A percentile compares a stretch with the other conserved stretches of the same genome.
phyloP scores from a whole-genome alignment of 2,329 filamentous ascomycete genomes.

The Claviceps maximensis region DNA sequence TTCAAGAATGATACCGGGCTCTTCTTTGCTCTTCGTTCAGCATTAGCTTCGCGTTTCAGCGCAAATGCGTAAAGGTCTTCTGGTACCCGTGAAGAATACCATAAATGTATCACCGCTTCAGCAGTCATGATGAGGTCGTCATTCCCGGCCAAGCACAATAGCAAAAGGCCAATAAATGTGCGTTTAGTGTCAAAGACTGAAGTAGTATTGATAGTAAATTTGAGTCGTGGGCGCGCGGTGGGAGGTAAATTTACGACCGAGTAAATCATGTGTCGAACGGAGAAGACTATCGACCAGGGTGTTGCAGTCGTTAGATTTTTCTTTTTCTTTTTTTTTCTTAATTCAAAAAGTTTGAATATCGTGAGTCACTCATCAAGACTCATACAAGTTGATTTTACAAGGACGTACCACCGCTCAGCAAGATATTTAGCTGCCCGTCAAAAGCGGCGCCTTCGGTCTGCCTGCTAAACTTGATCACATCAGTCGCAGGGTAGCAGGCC shows the following conservation, averaged over 20 bases:
- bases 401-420: slow-evolving; percentile 12
- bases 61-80: neutral
- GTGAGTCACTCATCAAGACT: too few relatives aligned
- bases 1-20: neutral
- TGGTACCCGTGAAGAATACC: slow-evolving; percentile 14
- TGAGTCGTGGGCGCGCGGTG: slow-evolving; percentile 8
- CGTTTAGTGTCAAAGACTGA: neutral
- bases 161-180: neutral
- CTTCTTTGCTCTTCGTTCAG: neutral
- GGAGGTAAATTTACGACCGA: slow-evolving; percentile 11
- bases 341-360: neutral
- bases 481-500: slow-evolving; percentile 11
- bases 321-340: neutral
- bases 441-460: slow-evolving; percentile 14
- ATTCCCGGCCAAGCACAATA: neutral
- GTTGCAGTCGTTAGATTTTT: neutral
- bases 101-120: slow-evolving; percentile 13
- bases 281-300: slow-evolving; percentile 7
- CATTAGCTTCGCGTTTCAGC: neutral
- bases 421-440: slow-evolving; percentile 10
- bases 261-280: slow-evolving; percentile 15
- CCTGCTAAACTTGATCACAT: slow-evolving; percentile 14
- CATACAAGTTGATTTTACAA: neutral
- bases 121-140: slow-evolving; percentile 10
- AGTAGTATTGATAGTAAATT: slow-evolving; percentile 6